Base-by-base conservation (phyloP, 345 rosid genomes). In the Viola odorata region DNA sequence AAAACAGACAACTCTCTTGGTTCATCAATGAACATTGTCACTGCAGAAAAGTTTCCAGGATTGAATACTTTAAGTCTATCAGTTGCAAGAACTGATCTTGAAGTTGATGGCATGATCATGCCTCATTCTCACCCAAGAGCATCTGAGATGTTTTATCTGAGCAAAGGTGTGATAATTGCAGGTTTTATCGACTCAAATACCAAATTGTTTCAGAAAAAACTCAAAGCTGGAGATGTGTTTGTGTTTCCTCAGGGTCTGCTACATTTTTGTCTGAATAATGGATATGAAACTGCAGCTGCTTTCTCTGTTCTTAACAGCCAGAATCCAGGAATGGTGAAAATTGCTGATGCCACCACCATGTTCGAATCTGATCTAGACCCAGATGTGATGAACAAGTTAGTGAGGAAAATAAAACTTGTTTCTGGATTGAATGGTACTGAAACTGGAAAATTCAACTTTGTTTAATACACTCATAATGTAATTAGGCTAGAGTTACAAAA, bases 51-150 rank as follows among this genome's bases (percentile, higher is more conserved):
- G 42, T 86, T 77, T 68, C 85, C 94, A 16, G 98, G 98, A 12
- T 81, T 91, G 53, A 91, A 91, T 71, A 89, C 98, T 3, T 87
- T 85, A 0, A 87, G 98, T 64, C 82, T 91, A 57, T 81, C 96
- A 0, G 58, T 85, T 4, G 87, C 89, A 10, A 80, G 98, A 40
- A 84, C 84, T 16, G 96, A 89, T 61, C 74, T 89, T 0, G 88
- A 80, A 0, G 62, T 75, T 9, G 86, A 84, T 49, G 85, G 98
- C 13, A 12, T 75, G 6, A 79, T 82, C 59, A 6, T 79, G 60
- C 83, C 84, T 13, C 95, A 89, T 53, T 68, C 81, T 39, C 98
- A 91, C 67, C 98, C 98, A 3, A 82, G 96, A 70, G 80, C 95
- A 47, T 63, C 95, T 0, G 95, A 91, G 78, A 53, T 87, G 50